These are phyloP conservation scores for Fusarium bulbicola DNA, from an alignment of 2,329 filamentous ascomycete species.

Conservation along the genomic window DNA sequence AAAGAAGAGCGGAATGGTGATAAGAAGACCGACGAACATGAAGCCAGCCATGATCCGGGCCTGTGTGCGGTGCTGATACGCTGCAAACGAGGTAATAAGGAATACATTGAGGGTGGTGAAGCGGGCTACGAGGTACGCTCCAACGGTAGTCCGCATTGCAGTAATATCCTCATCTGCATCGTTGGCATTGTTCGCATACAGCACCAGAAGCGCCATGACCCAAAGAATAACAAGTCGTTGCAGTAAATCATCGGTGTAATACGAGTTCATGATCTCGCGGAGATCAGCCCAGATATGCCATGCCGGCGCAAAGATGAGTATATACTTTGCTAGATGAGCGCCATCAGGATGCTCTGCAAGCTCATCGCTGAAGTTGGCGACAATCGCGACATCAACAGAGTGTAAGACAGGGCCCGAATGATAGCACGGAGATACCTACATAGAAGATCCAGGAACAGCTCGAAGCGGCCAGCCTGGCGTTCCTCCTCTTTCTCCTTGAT, in stretches of 20 bases:
- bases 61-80: slow-evolving; percentile 57
- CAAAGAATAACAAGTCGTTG: slow-evolving; percentile 59
- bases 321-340: slow-evolving; percentile 56
- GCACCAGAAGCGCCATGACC: slow-evolving; percentile 59
- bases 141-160: slow-evolving; percentile 56
- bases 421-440: slow-evolving; percentile 43
- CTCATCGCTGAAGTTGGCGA: slow-evolving; percentile 61
- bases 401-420: neutral
- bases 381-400: slow-evolving; percentile 53
- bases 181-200: slow-evolving; percentile 59
- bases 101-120: slow-evolving; percentile 53
- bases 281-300: slow-evolving; percentile 62
- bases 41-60: slow-evolving; percentile 55
- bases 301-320: slow-evolving; percentile 58
- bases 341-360: slow-evolving; percentile 57
- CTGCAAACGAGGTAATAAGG: slow-evolving; percentile 55
- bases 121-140: slow-evolving; percentile 57
- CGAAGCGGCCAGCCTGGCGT: slow-evolving; percentile 56
- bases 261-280: slow-evolving; percentile 61
- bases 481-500: slow-evolving; percentile 55
- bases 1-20: slow-evolving; percentile 56
- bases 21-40: slow-evolving; percentile 52
- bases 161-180: slow-evolving; percentile 53
- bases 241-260: slow-evolving; percentile 59
- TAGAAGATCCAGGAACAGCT: slow-evolving; percentile 60